phyloP scores from a whole-genome alignment of 805 yeast genomes.

The Myxozyma neglecta region DNA sequence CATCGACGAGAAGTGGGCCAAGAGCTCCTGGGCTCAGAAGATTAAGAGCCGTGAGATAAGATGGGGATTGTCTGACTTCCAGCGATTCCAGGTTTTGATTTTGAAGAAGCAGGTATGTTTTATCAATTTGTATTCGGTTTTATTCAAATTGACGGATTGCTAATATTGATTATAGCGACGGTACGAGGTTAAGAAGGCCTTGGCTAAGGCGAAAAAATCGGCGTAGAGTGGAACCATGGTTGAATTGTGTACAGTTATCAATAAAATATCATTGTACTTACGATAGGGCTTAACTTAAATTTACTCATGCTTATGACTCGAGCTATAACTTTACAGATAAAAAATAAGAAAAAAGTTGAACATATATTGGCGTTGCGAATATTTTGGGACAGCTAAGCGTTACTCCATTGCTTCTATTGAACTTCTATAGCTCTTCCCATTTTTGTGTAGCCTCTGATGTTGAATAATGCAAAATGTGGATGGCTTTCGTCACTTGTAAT shows the following conservation, averaged over 20 bases:
- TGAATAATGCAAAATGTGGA: no score
- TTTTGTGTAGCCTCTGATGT: no score
- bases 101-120: conserved; percentile 80
- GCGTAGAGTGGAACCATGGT: conserved; percentile 19
- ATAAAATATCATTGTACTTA: conserved; percentile 14
- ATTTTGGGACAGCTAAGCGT: no score
- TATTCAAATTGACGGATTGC: not conserved
- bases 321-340: no score
- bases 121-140: not conserved
- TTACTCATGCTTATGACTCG: no score
- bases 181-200: conserved; percentile 91
- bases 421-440: no score
- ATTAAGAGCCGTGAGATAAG: conserved; percentile 93
- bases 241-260: conserved; percentile 23
- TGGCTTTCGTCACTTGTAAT: no score
- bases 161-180: conserved; percentile 50
- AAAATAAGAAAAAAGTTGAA: no score
- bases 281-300: conserved; percentile 3
- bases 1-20: conserved; percentile 85
- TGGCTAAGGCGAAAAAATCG: conserved; percentile 72
- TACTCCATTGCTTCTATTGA: no score
- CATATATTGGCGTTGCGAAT: no score
- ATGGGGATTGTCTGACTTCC: conserved; percentile 91
- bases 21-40: conserved; percentile 97
- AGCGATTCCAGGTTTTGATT: conserved; percentile 98